Conservation (phyloP, 345 rosid species). For the Combretum micranthum region DNA sequence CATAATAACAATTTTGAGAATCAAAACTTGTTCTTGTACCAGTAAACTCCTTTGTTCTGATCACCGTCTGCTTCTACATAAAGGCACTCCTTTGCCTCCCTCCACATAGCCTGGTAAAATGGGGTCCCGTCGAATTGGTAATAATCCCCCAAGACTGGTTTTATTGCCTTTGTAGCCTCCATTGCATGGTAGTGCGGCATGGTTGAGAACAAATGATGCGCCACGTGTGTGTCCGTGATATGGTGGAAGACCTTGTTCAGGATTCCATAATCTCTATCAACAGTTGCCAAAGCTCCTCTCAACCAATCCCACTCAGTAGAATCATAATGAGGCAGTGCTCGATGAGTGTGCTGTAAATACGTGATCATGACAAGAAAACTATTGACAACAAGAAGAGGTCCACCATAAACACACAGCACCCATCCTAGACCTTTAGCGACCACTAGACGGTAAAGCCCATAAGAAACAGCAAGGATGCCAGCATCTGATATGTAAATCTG, state of each 20-base stretch:
- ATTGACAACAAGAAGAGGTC: constrained; percentile 64
- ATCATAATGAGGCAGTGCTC: constrained; percentile 73
- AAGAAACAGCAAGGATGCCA: constrained; percentile 50
- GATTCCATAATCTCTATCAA: constrained; percentile 80
- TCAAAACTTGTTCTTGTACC: constrained; percentile 69
- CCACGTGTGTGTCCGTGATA: constrained; percentile 84
- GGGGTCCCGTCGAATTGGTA: constrained; percentile 77
- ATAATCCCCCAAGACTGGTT: constrained; percentile 73
- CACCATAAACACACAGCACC: constrained; percentile 56
- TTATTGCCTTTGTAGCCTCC: constrained; percentile 88
- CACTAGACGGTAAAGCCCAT: constrained; percentile 45
- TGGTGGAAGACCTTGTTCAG: constrained; percentile 80
- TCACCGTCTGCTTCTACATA: constrained; percentile 67
- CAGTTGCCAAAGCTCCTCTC: constrained; percentile 75
- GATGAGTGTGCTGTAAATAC: constrained; percentile 85
- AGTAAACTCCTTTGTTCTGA: constrained; percentile 62
- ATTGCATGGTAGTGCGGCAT: constrained; percentile 89
- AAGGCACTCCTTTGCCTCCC: constrained; percentile 88
- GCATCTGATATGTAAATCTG: constrained; percentile 68
- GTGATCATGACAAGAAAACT: constrained; percentile 66
- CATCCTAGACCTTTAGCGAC: constrained; percentile 54
- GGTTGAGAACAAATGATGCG: constrained; percentile 79
- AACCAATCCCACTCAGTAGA: constrained; percentile 91
- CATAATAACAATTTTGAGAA: background rate
- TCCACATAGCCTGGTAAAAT: constrained; percentile 56